Evolutionary conservation across 2,329 filamentous ascomycete genomes (phyloP).

Genomic region (Cladosporium sp.): DNA sequence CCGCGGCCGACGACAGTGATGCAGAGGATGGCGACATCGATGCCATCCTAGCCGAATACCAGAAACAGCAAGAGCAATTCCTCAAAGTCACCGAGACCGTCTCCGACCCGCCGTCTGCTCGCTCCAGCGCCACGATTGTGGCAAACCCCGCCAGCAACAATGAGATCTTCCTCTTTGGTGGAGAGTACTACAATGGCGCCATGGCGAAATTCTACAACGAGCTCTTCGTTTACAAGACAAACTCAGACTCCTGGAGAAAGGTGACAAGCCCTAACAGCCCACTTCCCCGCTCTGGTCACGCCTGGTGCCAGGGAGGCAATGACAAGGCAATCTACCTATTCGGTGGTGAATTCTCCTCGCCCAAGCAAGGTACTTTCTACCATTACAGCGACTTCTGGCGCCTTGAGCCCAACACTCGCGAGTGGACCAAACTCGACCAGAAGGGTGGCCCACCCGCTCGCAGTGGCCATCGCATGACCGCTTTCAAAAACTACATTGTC

Average conservation of each 20-base stretch:
- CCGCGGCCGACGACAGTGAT: conserved; percentile 72
- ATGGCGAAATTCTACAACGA: conserved; percentile 70
- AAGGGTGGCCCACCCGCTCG: conserved; percentile 77
- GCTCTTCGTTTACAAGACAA: conserved; percentile 67
- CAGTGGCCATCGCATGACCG: conserved; percentile 84
- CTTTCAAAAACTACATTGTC: conserved; percentile 94
- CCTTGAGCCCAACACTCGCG: conserved; percentile 74
- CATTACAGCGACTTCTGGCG: conserved; percentile 99
- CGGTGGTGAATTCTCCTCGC: conserved; percentile 92
- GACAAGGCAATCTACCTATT: conserved; percentile 84
- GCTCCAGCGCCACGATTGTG: conserved; percentile 76
- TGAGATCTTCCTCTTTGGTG: conserved; percentile 86
- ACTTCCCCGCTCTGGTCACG: conserved; percentile 85
- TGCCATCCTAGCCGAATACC: conserved; percentile 87
- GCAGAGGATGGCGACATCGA: conserved; percentile 92
- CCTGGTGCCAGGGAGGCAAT: conserved; percentile 88
- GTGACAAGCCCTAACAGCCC: conserved; percentile 90
- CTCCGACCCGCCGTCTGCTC: conserved; percentile 67
- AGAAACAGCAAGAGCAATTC: conserved; percentile 85
- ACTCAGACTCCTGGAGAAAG: conserved; percentile 83
- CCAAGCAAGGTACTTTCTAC: conserved; percentile 97
- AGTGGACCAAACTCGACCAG: conserved; percentile 86
- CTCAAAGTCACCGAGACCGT: conserved; percentile 85
- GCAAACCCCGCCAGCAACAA: conserved; percentile 82
- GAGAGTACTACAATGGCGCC: conserved; percentile 92